phyloP scores from a whole-genome alignment of 2,329 filamentous ascomycete genomes.

The Aspergillus puulaauensis region DNA sequence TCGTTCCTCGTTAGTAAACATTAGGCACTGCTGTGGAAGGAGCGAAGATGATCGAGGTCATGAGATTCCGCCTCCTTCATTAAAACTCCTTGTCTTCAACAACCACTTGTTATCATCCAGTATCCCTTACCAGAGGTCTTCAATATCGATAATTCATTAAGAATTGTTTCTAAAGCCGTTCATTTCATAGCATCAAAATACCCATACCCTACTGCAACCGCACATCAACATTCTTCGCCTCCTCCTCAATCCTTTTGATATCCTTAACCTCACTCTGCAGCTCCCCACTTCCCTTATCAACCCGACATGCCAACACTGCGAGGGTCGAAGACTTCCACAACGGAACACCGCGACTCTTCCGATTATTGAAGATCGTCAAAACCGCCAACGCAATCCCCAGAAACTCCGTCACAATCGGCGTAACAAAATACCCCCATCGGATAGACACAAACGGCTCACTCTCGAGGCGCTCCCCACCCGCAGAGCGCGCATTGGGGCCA shows the following conservation, averaged over 20 bases:
- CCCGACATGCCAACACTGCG: slow-evolving; percentile 15
- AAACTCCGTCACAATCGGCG: slow-evolving; percentile 8
- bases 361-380: slow-evolving; percentile 15
- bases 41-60: neutral
- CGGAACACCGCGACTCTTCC: slow-evolving; percentile 11
- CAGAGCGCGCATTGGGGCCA: slow-evolving; percentile 11
- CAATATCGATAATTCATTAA: no score
- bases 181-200: no score
- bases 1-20: no score
- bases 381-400: slow-evolving; percentile 15
- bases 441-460: slow-evolving; percentile 15
- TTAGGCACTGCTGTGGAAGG: no score
- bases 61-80: neutral
- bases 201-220: slow-evolving; percentile 1
- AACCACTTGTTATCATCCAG: no score
- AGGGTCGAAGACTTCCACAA: slow-evolving; percentile 20
- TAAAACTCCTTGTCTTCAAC: no score
- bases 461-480: slow-evolving; percentile 8
- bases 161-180: no score
- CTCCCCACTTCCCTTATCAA: slow-evolving; percentile 10
- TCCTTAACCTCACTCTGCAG: slow-evolving; percentile 10
- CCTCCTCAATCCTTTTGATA: slow-evolving; percentile 6
- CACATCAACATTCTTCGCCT: slow-evolving; percentile 10
- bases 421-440: slow-evolving; percentile 16
- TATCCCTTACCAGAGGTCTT: no score